Base-by-base conservation (phyloP, 208 protist genomes). In the Leishmania lainsoni region DNA sequence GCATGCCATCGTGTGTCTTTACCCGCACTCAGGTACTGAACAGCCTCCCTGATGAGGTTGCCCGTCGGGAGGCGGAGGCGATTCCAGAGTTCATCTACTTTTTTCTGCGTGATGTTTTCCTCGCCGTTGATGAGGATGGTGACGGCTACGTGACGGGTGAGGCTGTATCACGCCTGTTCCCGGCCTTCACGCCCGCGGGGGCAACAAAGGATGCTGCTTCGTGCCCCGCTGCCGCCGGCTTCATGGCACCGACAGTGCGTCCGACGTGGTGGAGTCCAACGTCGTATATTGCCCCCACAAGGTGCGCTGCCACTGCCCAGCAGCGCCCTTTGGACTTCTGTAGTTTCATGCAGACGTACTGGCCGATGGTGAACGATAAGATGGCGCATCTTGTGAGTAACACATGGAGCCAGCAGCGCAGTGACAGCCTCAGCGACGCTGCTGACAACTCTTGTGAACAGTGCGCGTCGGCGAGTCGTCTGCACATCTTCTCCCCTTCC, bases 11-110 rank as follows among this genome's bases (percentile, higher is more conserved):
- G 26, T 48, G 51, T 48, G 59, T 87, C n/a, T 85, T 85, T 32
- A 79, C 77, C 10, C 76, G 82, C 2, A 35, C 54, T 22, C 77
- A 85, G 32, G 82, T 79, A 1, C 77, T 85, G 20, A 48, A 35
- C 2, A 39, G 29, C n/a, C 77, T 85, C n/a, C 75, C 82, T 3
- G 77, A 85, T n/a, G 82, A 76, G 9, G 76, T 29, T n/a, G 82
- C 77, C 17, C 77, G 82, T 58, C 76, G 52, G 52, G 82, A 85
- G 78, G 76, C 71, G 73, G 76, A 79, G 71, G 26, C 82, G 20
- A 73, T 85, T 75, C 82, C 82, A 45, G 77, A 85, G 29, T 85
- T 85, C 77, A 81, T 85, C 29, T 85, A 85, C 82, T 51, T 56
- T 26, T 85, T 85, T 63, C 58, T 85, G 42, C 82, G 82, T 61